Base-by-base conservation (phyloP, 1,284 basidiomycete species). In the Irpex sp. region DNA sequence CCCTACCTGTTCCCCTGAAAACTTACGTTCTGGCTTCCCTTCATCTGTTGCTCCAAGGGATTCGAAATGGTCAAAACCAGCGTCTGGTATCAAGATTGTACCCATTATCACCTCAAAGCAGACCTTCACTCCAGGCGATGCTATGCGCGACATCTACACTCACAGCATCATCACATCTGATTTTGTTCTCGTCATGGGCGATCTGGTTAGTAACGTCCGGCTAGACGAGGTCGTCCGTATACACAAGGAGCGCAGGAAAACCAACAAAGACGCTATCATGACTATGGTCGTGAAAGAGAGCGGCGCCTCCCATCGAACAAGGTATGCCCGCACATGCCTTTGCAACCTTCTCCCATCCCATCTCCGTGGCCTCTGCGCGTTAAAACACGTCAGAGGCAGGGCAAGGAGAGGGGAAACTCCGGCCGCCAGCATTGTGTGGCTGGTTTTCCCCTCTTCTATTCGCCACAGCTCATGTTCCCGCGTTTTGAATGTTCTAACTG, bases 61-160 rank as follows among this genome's bases (percentile, higher is more conserved):
- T 63, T 93, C 91, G 19, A 90, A 88, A 82, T 94, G 91, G 91
- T 88, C 89, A 31, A 86, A 86, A 69, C 84, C 87, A 36, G 83
- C 83, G 62, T 86, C 87, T 46, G 90, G 90, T 7, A 84, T 96
- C 72, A 92, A 92, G 77, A 94, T 97, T 66, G 86, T 91, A 53
- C 92, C 94, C 61, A 90, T 97, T 66, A 83, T 95, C 68, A 94
- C 92, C 17, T 90, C 93, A 61, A 90, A 89, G 73, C 89, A 93
- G 70, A 95, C 95, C 1, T 91, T 90, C 74, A 95, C 95, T 1
- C 89, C 94, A 0, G 97, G 97, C 11, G 97, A 99, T 75, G 95
- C 95, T 36, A 88, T 99, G 83, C 89, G 97, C 65, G 96, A 99
- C 76, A 89, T 98, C 68, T 98, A 99, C 78, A 92, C 91, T 59